These are phyloP conservation scores for Colletotrichum euphorbiae DNA, from an alignment of 2,329 filamentous ascomycete genomes.

Conservation along the genomic window DNA sequence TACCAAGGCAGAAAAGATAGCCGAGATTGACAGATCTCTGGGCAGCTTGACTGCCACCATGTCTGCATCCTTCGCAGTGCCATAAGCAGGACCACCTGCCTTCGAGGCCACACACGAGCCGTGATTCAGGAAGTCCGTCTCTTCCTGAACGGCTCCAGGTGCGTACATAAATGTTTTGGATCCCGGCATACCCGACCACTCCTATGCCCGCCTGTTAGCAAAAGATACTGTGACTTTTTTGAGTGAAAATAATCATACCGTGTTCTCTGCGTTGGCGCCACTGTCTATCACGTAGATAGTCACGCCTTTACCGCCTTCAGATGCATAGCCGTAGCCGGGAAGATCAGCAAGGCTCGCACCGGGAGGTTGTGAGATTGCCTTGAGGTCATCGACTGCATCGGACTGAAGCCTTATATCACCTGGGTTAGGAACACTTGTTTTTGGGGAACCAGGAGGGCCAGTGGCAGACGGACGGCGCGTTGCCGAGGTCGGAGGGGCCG, in stretches of 20 bases:
- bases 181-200: slow-evolving; percentile 16
- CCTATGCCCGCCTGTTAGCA: slow-evolving; percentile 6
- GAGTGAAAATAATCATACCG: background rate
- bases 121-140: background rate
- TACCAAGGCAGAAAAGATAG: background rate
- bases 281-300: slow-evolving; percentile 24
- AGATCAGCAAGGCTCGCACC: slow-evolving; percentile 5
- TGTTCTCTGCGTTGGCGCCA: slow-evolving; percentile 1
- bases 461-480: background rate
- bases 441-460: background rate
- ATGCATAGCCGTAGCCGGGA: slow-evolving; percentile 14
- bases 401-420: background rate
- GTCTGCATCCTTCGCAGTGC: slow-evolving; percentile 26
- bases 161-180: background rate
- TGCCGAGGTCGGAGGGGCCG: background rate
- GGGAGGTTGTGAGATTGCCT: slow-evolving; percentile 17
- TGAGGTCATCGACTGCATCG: slow-evolving; percentile 20
- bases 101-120: slow-evolving; percentile 31
- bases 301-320: slow-evolving; percentile 18
- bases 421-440: background rate
- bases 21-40: background rate
- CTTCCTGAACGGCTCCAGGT: background rate
- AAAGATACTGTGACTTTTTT: too few species aligned
- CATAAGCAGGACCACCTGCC: slow-evolving; percentile 4
- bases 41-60: slow-evolving; percentile 17